Evolutionary conservation across 768 basidiomycete genomes (phyloP).

Genomic region (Daedalea quercina): DNA sequence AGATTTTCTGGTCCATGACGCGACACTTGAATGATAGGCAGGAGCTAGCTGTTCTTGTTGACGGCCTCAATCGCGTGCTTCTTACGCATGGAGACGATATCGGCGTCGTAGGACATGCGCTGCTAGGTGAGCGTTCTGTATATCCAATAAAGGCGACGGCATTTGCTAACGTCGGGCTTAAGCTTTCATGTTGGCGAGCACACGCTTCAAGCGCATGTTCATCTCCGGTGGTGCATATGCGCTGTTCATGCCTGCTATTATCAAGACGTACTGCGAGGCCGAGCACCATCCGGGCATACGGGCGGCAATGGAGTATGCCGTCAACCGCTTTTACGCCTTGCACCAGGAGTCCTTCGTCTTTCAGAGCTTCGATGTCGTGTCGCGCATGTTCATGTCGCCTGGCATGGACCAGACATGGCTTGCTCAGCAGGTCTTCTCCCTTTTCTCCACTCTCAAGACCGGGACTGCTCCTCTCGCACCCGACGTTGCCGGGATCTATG

Average conservation of each 20-base stretch:
- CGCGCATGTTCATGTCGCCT: slow-evolving; percentile 45
- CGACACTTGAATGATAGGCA: slow-evolving; percentile 62
- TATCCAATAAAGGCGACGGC: not conserved
- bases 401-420: slow-evolving; percentile 44
- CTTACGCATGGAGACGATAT: slow-evolving; percentile 65
- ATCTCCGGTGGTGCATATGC: slow-evolving; percentile 65
- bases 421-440: slow-evolving; percentile 45
- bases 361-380: slow-evolving; percentile 60
- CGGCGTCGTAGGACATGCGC: slow-evolving; percentile 66
- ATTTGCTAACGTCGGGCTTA: not conserved
- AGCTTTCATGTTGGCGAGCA: slow-evolving; percentile 72
- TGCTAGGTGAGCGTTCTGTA: slow-evolving; percentile 59
- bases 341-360: slow-evolving; percentile 72
- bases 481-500: slow-evolving; percentile 63
- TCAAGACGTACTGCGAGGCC: slow-evolving; percentile 65
- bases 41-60: slow-evolving; percentile 59
- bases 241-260: slow-evolving; percentile 66
- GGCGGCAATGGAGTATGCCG: slow-evolving; percentile 62
- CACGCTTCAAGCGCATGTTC: slow-evolving; percentile 72
- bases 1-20: slow-evolving; percentile 68
- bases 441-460: slow-evolving; percentile 52
- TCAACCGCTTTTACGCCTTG: slow-evolving; percentile 65
- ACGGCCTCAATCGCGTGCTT: slow-evolving; percentile 66
- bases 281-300: slow-evolving; percentile 51
- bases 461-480: slow-evolving; percentile 24